Evolutionary conservation across 2,329 filamentous ascomycete genomes (phyloP), one percentile per base, ranked within the genome.

Genomic region (Cordyceps militaris): DNA sequence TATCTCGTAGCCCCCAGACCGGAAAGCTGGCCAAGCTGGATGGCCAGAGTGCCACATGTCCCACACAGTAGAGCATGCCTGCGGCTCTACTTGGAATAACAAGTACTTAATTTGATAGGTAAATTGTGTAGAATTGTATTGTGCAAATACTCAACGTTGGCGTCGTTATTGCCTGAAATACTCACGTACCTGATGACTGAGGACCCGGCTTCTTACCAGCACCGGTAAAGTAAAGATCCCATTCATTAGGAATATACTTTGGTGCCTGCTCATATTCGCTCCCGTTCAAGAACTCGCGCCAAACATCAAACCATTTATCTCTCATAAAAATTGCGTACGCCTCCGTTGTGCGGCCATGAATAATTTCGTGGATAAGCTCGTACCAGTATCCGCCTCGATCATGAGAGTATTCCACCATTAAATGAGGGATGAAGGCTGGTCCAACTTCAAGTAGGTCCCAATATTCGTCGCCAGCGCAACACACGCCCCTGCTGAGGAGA

Each of bases 351-450:
- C 47, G 57, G 34, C 51, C 50, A 49, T 59, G 57, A 46, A 59
- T 23, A 32, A 59, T 59, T 28, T 59, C 51, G 19, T 59, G 57
- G 26, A 59, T 26, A 14, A 59, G 57, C 57, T 59, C 57, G 28
- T 59, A 59, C 51, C 57, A 59, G 46, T 46, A 59, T 38, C 57
- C 57, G 28, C 40, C 28, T 50, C 46, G 51, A 30, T 59, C 38
- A 47, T 19, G 21, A 38, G 44, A 51, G 21, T 56, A 59, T 40
- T 59, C 57, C 14, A 59, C 46, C 57, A 59, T 59, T 19, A 59
- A 40, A 21, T 51, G 57, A 21, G 57, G 43, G 14, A 56, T 56
- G 10, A 59, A 50, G 11, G 42, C 32, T 43, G 56, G 56, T 19
- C 56, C 56, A 3, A 58, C 28, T n/a, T 54, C 49, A 32, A 58